Evolutionary conservation across 2,329 filamentous ascomycete genomes (phyloP).

Genomic region (Colletotrichum sp.): DNA sequence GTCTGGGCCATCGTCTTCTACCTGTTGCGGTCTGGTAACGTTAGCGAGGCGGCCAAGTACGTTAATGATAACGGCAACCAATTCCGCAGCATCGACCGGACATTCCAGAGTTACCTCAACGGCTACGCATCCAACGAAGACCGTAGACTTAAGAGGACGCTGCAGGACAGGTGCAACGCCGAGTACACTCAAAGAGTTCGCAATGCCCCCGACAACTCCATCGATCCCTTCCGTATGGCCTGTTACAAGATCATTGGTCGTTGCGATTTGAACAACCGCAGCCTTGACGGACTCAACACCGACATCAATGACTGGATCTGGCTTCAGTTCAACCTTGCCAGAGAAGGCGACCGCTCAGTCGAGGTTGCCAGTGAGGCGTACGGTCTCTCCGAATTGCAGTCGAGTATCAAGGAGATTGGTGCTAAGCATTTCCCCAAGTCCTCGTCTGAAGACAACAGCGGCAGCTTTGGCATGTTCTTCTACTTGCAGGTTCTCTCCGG

Average conservation of each 20-base stretch:
- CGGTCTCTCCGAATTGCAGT: constrained; percentile 72
- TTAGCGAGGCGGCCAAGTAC: constrained; percentile 85
- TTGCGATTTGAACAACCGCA: constrained; percentile 69
- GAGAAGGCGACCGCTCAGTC: constrained; percentile 66
- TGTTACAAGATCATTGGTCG: constrained; percentile 98
- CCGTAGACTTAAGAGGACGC: constrained; percentile 75
- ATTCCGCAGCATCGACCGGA: constrained; percentile 89
- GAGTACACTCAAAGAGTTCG: constrained; percentile 87
- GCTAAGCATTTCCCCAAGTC: constrained; percentile 88
- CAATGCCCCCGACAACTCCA: constrained; percentile 83
- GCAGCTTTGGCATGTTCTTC: constrained; percentile 89
- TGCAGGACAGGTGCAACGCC: constrained; percentile 86
- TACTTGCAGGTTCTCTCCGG: constrained; percentile 89
- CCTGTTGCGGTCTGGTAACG: constrained; percentile 82
- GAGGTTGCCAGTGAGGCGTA: constrained; percentile 72
- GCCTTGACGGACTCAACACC: constrained; percentile 65
- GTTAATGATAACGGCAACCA: constrained; percentile 79
- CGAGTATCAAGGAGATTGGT: constrained; percentile 86
- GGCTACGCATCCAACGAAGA: constrained; percentile 81
- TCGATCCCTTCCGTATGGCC: constrained; percentile 94
- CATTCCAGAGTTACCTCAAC: constrained; percentile 86
- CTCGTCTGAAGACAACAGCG: constrained; percentile 75
- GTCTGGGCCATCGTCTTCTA: constrained; percentile 96
- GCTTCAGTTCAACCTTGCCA: constrained; percentile 73
- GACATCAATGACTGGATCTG: constrained; percentile 75